Base-by-base conservation (phyloP, 2,329 filamentous ascomycete genomes). In the Fusarium incarnatum region DNA sequence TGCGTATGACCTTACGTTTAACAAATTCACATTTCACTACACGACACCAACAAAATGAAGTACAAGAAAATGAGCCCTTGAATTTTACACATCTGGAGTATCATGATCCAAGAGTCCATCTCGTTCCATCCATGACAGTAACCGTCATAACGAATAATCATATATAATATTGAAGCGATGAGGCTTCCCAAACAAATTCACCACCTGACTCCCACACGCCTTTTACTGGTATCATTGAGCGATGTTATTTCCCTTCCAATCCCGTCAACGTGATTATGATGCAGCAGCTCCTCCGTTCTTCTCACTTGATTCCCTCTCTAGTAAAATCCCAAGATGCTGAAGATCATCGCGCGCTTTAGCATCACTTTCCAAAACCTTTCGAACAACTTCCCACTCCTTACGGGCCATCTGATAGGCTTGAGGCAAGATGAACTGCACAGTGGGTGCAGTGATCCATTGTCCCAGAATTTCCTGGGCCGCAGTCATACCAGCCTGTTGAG, bases 371-470 rank as follows among this genome's bases (percentile, higher is more conserved):
- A 94, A 84, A 16, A 95, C 90, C 41, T 87, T 85, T 54, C 87
- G 85, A 67, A 98, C 87, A 28, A 96, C 88, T 58, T 87, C 84
- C 87, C 96, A 91, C 76, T 97, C 92, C 18, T 87, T 82, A n/a
- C 87, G 84, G 47, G 89, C 85, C 84, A 92, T 93, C 52, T 87
- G 86, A 22, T 86, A 88, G 1, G 90, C 91, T 69, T 92, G 89
- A 8, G 89, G 87, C 46, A 94, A 82, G 7, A 94, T 81, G 72
- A 94, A 91, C 25, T 88, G 84, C 11, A 93, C 88, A 0, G 91
- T 92, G 0, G 91, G 88, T 18, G 88, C 87, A 23, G 83, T 83
- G 15, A 90, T 86, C 46, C 91, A 83, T 0, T 84, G 79, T 0
- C 92, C 92, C 1, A 94, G 83, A 2, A 93, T 86, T 62, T 91